Evolutionary conservation across 352 stramenopile genomes (phyloP).

Genomic region (Phytopythium delawarense): DNA sequence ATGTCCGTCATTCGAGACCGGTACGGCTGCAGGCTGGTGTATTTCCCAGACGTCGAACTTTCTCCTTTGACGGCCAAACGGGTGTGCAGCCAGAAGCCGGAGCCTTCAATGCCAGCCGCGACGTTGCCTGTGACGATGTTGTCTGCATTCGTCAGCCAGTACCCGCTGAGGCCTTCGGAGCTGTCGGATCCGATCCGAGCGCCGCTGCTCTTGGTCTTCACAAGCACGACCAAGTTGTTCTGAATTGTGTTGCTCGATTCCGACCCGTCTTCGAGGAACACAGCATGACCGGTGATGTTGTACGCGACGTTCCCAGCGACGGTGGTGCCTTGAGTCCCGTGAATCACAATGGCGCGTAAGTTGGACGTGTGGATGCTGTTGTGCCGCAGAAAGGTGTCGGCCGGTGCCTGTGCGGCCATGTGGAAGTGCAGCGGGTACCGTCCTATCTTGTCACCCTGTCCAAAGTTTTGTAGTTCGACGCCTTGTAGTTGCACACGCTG

Average conservation of each 20-base stretch:
- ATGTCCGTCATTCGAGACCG: slow-evolving; percentile 19
- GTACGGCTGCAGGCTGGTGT: slow-evolving; percentile 24
- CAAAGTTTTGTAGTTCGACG: slow-evolving; percentile 38
- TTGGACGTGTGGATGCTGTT: slow-evolving; percentile 43
- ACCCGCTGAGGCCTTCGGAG: slow-evolving; percentile 19
- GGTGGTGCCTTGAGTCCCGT: slow-evolving; percentile 37
- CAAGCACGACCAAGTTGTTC: slow-evolving; percentile 44
- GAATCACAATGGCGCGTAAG: slow-evolving; percentile 38
- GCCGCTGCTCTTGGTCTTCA: slow-evolving; percentile 24
- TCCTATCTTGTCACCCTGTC: slow-evolving; percentile 35
- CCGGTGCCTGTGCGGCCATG: slow-evolving; percentile 18
- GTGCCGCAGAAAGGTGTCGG: slow-evolving; percentile 23
- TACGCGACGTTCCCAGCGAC: slow-evolving; percentile 42
- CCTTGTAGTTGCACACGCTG: slow-evolving; percentile 27
- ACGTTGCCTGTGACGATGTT: slow-evolving; percentile 46
- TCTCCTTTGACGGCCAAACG: slow-evolving; percentile 22
- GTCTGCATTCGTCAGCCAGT: slow-evolving; percentile 49
- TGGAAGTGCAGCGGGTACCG: slow-evolving; percentile 53
- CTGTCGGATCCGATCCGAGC: slow-evolving; percentile 23
- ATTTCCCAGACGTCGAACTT: slow-evolving; percentile 23
- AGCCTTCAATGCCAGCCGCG: slow-evolving; percentile 33
- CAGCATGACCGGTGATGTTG: slow-evolving; percentile 40
- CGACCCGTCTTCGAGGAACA: slow-evolving; percentile 60
- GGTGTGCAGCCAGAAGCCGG: slow-evolving; percentile 48
- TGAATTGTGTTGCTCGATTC: slow-evolving; percentile 51